Evolutionary conservation across 805 yeast species (phyloP), one percentile per base, ranked within the genome.

Genomic region (Ogataea methylovora): DNA sequence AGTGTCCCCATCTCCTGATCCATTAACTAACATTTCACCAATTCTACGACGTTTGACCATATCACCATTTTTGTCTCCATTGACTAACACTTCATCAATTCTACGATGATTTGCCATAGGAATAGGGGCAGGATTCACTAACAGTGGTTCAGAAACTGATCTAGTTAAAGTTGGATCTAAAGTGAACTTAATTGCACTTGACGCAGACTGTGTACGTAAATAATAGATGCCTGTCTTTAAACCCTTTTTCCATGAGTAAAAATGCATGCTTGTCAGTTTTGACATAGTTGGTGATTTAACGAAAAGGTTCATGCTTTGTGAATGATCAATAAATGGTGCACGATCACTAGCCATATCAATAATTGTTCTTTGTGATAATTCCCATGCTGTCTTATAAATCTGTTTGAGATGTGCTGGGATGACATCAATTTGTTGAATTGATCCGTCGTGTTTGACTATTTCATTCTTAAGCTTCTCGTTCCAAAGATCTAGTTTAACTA

Each of bases 171-270:
- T n/a, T n/a, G 66, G 71, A 45, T 76, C 84, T 35, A 81, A 71
- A 13, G 92, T 83, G 61, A 87, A 90, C 66, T 90, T 94, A 54
- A 92, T 92, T 31, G 98, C 97, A 33, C 95, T 84, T 28, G 95
- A 76, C 15, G 98, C 98, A 40, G 97, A 96, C 70, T 85, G 94
- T 9, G 97, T 90, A 63, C 97, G 80, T 60, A 92, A 69, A 63
- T 92, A 92, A 70, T 92, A 92, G 94, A 92, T 90, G 53, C 98
- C 98, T 5, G 98, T 92, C 73, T 92, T 92, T 57, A 92, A 73
- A 41, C 98, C 98, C 68, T 84, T 86, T 69, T 84, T 84, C 98
- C 98, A 92, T 31, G 96, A 97, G 56, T 92, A 90, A 70, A 92
- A 92, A 61, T 92, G 98, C 97, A 92, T 92, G 44, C 92, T 78